phyloP scores from a whole-genome alignment of 768 basidiomycete species.

The Tylopilus sp. region DNA sequence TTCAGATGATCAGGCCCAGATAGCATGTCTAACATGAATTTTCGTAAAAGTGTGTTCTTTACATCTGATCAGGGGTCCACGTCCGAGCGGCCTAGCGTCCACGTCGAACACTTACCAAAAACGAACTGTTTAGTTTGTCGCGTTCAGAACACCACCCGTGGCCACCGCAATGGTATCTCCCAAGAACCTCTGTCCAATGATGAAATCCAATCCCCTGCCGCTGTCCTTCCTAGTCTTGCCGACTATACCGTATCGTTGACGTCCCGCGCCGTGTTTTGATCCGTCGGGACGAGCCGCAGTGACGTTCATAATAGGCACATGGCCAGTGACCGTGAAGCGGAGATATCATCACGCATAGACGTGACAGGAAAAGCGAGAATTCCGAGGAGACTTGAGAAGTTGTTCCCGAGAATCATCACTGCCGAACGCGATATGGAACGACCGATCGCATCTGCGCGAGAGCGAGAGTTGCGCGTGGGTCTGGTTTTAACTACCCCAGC shows the following conservation, averaged over 20 bases:
- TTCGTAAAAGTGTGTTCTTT: slow-evolving; percentile 18
- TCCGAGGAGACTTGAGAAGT: slow-evolving; percentile 19
- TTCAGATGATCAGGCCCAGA: too few species aligned
- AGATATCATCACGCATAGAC: slow-evolving; percentile 15
- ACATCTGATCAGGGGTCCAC: too few species aligned
- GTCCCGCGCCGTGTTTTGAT: slow-evolving; percentile 15
- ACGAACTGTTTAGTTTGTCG: neutral
- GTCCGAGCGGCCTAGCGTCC: too few species aligned
- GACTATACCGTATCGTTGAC: slow-evolving; percentile 13
- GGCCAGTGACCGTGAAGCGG: slow-evolving; percentile 9
- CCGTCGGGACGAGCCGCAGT: slow-evolving; percentile 19
- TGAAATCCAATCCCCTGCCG: neutral
- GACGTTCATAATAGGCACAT: slow-evolving; percentile 16
- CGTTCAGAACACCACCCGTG: neutral
- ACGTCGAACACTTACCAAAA: slow-evolving; percentile 19
- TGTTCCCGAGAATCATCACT: slow-evolving; percentile 23
- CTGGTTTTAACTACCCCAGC: slow-evolving; percentile 31
- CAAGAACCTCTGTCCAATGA: neutral
- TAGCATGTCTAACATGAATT: neutral
- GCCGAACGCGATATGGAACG: too few species aligned
- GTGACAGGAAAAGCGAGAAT: slow-evolving; percentile 14
- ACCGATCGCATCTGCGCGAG: too few species aligned
- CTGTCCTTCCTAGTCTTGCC: neutral
- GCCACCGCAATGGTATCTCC: slow-evolving; percentile 10
- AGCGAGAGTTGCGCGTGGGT: slow-evolving; percentile 16